phyloP scores from a whole-genome alignment of 2,329 filamentous ascomycete genomes.

The Clonostachys rosea region DNA sequence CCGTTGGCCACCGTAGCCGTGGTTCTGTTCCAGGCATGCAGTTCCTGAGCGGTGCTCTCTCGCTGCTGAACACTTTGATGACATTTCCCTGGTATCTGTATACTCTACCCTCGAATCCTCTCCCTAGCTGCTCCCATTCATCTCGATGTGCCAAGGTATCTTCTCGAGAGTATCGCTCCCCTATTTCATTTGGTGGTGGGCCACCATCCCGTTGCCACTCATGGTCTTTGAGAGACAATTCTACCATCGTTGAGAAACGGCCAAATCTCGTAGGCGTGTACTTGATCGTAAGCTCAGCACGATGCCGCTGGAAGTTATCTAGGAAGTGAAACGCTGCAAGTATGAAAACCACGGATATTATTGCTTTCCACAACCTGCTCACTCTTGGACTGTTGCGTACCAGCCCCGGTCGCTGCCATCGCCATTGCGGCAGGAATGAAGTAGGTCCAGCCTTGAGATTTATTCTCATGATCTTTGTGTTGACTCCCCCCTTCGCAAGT shows the following conservation, averaged over 20 bases:
- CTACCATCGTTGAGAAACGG: slow-evolving; percentile 2
- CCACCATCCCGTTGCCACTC: slow-evolving; percentile 8
- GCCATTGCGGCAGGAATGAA: no score
- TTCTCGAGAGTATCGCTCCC: slow-evolving; percentile 5
- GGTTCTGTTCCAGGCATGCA: slow-evolving; percentile 11
- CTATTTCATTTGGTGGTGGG: not conserved
- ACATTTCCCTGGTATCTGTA: slow-evolving; percentile 18
- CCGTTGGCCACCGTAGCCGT: slow-evolving; percentile 18
- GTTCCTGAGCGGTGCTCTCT: slow-evolving; percentile 19
- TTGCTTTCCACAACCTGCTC: no score
- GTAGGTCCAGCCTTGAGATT: no score
- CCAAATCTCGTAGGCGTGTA: slow-evolving; percentile 11
- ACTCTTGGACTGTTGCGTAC: no score
- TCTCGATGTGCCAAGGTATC: slow-evolving; percentile 9
- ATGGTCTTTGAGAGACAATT: slow-evolving; percentile 1
- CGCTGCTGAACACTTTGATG: slow-evolving; percentile 19
- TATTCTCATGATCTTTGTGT: no score
- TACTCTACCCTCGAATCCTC: slow-evolving; percentile 20
- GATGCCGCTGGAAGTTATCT: slow-evolving; percentile 1
- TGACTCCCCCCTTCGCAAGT: no score
- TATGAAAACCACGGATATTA: not conserved
- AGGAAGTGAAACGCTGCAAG: slow-evolving; percentile 6
- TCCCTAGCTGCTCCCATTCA: slow-evolving; percentile 18
- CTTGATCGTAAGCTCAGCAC: slow-evolving; percentile 9
- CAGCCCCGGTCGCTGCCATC: no score